phyloP scores from a whole-genome alignment of 164 flowering plant species.

The Berberis thunbergii region DNA sequence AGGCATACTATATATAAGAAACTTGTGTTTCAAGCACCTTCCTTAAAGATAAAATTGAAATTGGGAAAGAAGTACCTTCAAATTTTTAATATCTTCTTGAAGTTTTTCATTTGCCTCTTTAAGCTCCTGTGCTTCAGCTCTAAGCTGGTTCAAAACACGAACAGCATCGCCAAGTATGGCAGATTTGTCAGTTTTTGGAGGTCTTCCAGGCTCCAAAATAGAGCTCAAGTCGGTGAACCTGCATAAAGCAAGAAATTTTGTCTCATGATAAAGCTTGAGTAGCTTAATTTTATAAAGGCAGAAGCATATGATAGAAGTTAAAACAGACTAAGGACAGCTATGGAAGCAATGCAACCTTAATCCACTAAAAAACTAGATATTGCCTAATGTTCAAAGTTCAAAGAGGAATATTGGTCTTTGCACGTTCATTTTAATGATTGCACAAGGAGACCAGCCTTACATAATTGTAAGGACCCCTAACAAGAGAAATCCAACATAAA shows the following conservation, averaged over 20 bases:
- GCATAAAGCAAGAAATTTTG: conserved; percentile 5
- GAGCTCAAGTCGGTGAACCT: conserved; percentile 45
- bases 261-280: not conserved
- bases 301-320: too few species aligned
- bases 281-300: too few species aligned
- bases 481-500: too few species aligned
- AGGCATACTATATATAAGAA: not conserved
- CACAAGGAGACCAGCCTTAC: too few species aligned
- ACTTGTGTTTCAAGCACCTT: not conserved
- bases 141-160: conserved; percentile 35
- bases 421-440: too few species aligned
- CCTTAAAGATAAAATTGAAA: not conserved
- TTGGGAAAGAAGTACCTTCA: conserved; percentile 29
- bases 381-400: too few species aligned
- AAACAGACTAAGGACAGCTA: too few species aligned
- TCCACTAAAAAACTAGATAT: too few species aligned
- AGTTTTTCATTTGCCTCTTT: conserved; percentile 35
- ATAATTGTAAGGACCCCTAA: too few species aligned
- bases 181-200: conserved; percentile 42
- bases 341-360: too few species aligned
- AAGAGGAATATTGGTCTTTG: too few species aligned
- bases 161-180: conserved; percentile 46
- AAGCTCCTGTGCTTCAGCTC: conserved; percentile 34
- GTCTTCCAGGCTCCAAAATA: conserved; percentile 42
- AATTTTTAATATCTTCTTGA: conserved; percentile 30